Evolutionary conservation across 257 asterid genomes (phyloP), one percentile per base, ranked within the genome.

Genomic region (Nicotiana obtusifolia): DNA sequence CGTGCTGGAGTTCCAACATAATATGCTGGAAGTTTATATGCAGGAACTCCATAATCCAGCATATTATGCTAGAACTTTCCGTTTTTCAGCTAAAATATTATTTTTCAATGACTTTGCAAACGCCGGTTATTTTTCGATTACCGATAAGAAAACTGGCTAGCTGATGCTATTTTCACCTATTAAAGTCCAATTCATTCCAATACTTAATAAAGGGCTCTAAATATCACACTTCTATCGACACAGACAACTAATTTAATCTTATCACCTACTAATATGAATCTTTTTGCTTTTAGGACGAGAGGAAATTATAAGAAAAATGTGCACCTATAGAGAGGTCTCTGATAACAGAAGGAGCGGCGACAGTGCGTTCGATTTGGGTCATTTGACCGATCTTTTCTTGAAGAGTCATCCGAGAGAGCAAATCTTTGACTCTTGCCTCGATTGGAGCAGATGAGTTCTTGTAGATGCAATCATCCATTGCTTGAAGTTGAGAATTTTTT

Each of bases 381-480:
- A 84, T 84, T 56, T 84, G 84, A 20, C 84, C 83, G 30, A 83
- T 80, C 64, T 83, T 83, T 62, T 83, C 86, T 26, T 80, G 65
- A 24, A 80, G 76, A 37, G 83, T 80, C 86, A 83, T 83, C 22
- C 86, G 56, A 52, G 81, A 68, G 3, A 83, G 47, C 17, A 83
- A 59, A 54, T 83, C 86, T 61, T 83, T 60, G 9, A 83, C 66
- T 83, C 86, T 83, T n/a, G 22, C 76, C 19, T 83, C 83, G 56
- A 83, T 73, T 17, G 76, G 61, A 22, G 28, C 53, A 15, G 54
- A 79, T 64, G 83, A 81, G 20, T 69, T 61, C 82, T 79, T 83
- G 77, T 83, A 83, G 2, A 77, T 6, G 66, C 77, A 82, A 31
- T 62, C 81, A 52, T 62, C 81, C 78, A 60, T 59, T 60, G 65